Conservation (phyloP, 2,329 filamentous ascomycete genomes). For the Sporothrix variecibatus region DNA sequence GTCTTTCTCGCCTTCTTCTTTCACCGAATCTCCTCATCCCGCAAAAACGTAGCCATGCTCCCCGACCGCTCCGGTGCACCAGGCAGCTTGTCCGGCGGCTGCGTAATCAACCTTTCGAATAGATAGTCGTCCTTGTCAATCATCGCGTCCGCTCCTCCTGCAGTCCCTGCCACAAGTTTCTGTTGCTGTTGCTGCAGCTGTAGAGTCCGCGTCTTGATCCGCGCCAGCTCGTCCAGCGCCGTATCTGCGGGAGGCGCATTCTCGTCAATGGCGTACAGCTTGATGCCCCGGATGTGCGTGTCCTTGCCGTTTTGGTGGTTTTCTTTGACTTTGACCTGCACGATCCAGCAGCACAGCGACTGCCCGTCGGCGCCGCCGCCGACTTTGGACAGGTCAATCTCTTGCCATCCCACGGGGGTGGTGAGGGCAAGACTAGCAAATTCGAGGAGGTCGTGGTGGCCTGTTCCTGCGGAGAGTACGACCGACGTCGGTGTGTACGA, state of each 20-base stretch:
- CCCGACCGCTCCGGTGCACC: slow-evolving; percentile 37
- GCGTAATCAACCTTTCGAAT: slow-evolving; percentile 37
- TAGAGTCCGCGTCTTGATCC: slow-evolving; percentile 38
- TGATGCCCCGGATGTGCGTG: slow-evolving; percentile 92
- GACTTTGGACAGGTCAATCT: slow-evolving; percentile 64
- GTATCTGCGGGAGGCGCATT: slow-evolving; percentile 46
- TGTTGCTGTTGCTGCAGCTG: neutral
- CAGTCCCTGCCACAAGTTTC: slow-evolving; percentile 20
- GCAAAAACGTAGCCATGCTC: slow-evolving; percentile 44
- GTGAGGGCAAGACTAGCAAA: slow-evolving; percentile 80
- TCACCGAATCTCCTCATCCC: slow-evolving; percentile 47
- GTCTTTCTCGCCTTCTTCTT: neutral
- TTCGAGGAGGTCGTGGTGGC: slow-evolving; percentile 86
- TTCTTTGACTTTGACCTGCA: slow-evolving; percentile 88
- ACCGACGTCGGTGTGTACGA: slow-evolving; percentile 96
- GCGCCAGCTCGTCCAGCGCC: slow-evolving; percentile 40
- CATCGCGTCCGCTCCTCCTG: slow-evolving; percentile 31
- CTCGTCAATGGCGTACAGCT: slow-evolving; percentile 69
- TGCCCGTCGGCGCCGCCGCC: slow-evolving; percentile 66
- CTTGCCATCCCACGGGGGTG: slow-evolving; percentile 85
- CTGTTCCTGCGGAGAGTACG: slow-evolving; percentile 82
- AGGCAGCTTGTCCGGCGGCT: slow-evolving; percentile 36
- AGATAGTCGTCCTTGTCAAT: slow-evolving; percentile 39
- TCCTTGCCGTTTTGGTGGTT: slow-evolving; percentile 99
- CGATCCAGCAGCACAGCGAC: slow-evolving; percentile 81